Conservation (phyloP, 2,329 filamentous ascomycete genomes). For the Hymenoscyphus fructigenus region DNA sequence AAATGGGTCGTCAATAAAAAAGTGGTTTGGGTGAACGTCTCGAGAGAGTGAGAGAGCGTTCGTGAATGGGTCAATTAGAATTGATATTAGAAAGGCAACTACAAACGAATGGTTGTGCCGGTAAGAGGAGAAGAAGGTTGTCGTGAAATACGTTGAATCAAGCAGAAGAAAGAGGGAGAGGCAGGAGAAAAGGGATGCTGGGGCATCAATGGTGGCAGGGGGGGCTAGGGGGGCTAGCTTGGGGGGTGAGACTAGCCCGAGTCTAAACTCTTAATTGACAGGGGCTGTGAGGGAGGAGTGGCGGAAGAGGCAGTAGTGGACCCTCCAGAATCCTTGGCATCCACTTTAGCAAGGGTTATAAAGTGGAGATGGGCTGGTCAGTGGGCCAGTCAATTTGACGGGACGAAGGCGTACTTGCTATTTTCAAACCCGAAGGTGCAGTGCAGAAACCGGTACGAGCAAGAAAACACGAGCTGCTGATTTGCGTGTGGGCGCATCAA, state of each 20-base stretch:
- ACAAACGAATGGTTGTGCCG: slow-evolving; percentile 28
- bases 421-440: background rate
- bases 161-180: slow-evolving; percentile 1
- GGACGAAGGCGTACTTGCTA: background rate
- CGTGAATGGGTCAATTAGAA: slow-evolving; percentile 22
- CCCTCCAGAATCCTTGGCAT: too few relatives aligned
- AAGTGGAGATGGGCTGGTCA: background rate
- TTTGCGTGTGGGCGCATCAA: too few relatives aligned
- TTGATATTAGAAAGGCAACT: slow-evolving; percentile 21
- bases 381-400: background rate
- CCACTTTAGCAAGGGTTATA: too few relatives aligned
- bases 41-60: slow-evolving; percentile 29
- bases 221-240: background rate
- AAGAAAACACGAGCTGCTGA: background rate
- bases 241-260: background rate
- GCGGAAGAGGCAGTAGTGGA: background rate
- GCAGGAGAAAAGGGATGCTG: slow-evolving; percentile 5
- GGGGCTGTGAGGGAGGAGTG: background rate
- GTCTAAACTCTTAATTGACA: background rate
- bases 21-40: slow-evolving; percentile 17
- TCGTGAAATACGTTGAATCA: background rate
- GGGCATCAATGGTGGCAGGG: background rate
- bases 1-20: background rate
- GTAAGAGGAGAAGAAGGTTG: slow-evolving; percentile 2
- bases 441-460: background rate